Base-by-base conservation (phyloP, 2,329 filamentous ascomycete genomes). In the Colletotrichum navitas region DNA sequence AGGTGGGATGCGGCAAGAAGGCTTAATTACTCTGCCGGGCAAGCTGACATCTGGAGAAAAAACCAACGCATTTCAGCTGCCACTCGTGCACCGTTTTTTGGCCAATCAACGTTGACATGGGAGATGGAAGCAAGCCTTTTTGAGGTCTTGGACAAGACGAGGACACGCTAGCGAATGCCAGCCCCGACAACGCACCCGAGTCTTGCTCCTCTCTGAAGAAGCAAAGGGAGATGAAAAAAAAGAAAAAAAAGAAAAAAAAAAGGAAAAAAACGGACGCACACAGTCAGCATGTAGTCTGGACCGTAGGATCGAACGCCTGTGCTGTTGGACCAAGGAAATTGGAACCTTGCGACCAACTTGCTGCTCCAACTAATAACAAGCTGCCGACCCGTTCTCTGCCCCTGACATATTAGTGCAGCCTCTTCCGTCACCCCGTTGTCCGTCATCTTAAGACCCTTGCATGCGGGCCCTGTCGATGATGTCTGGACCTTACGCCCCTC, bases 51-150 rank as follows among this genome's bases (percentile, higher is more conserved):
- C 16, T 12, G 10, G 21, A 34, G 16, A 24, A 36, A 64, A 34
- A 4, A 21, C 8, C 18, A 18, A 26, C 41, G 34, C 21, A 49
- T 24, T 34, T 49, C 43, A 49, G 59, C 59, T 36, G 12, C 16
- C 29, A 36, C 34, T 21, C 21, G 29, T n/a, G 36, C 11, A n/a
- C 5, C 21, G 43, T 26, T 21, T 7, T 1, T 7, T 16, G 29
- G 6, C 8, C 18, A 39, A 49, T 34, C 39, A 32, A 7, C 36
- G 26, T 34, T 43, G n/a, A 36, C n/a, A 63, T n/a, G 16, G 26
- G 58, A 55, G 32, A 36, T 49, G 43, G 43, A 39, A 67, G 34
- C 16, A 47, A 45, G 47, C 54, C 32, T 45, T 63, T 63, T 56
- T 21, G 32, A 39, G 16, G 41, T n/a, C 60, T 56, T 16, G 26